These are phyloP conservation scores for Truncatella angustata DNA, from an alignment of 2,329 filamentous ascomycete genomes.

Conservation along the genomic window DNA sequence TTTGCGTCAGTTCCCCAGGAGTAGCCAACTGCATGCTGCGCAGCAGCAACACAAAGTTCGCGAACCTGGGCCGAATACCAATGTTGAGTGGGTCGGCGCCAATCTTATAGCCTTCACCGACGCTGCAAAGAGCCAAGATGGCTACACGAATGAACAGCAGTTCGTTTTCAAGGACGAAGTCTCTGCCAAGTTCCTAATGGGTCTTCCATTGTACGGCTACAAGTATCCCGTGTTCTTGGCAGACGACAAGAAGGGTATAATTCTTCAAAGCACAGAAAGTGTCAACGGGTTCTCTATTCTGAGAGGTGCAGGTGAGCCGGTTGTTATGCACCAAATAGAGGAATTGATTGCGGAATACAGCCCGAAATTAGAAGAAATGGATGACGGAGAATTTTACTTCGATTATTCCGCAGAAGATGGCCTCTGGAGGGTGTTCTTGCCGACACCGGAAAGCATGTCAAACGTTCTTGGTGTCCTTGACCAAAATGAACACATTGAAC, in stretches of 20 bases:
- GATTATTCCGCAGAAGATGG: slow-evolving; percentile 4
- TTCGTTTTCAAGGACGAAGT: neutral
- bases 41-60: slow-evolving; percentile 3
- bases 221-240: slow-evolving; percentile 15
- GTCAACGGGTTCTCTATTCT: neutral
- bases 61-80: slow-evolving; percentile 1
- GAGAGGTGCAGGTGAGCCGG: neutral
- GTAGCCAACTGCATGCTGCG: neutral
- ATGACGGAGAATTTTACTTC: neutral
- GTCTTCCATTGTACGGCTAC: slow-evolving; percentile 20
- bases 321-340: neutral
- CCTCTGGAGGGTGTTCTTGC: slow-evolving; percentile 1
- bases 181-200: slow-evolving; percentile 17
- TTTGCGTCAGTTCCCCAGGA: neutral
- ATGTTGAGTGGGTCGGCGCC: neutral
- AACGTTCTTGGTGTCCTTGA: neutral
- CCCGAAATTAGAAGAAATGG: neutral
- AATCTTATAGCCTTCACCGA: neutral
- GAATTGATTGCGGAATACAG: neutral
- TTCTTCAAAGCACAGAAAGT: neutral
- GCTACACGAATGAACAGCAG: neutral
- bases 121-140: neutral
- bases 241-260: neutral
- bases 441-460: neutral
- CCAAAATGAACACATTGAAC: neutral